phyloP scores from a whole-genome alignment of 2,329 filamentous ascomycete genomes.

The Coniochaeta prunicola region DNA sequence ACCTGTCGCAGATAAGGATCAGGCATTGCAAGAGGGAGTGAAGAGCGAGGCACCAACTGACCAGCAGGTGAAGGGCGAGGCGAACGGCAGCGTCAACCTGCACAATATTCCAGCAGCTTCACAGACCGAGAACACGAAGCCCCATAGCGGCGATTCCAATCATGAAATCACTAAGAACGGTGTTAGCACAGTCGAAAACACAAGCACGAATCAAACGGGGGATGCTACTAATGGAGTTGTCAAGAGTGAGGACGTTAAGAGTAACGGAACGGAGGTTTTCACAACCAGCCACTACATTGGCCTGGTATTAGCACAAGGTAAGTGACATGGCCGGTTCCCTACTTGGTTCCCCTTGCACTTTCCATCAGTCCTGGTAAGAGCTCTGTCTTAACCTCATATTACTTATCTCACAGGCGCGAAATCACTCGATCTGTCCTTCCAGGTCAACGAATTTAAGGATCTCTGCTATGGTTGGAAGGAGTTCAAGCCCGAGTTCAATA shows the following conservation, averaged over 20 bases:
- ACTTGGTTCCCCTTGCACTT: not conserved
- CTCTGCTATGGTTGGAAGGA: slow-evolving; percentile 69
- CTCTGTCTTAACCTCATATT: slow-evolving; percentile 5
- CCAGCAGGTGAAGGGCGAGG: not conserved
- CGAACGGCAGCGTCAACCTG: not conserved
- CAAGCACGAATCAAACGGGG: slow-evolving; percentile 18
- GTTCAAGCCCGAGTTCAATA: slow-evolving; percentile 69
- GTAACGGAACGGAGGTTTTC: slow-evolving; percentile 50
- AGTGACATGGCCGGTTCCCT: slow-evolving; percentile 19
- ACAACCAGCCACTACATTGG: slow-evolving; percentile 95
- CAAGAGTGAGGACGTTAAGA: slow-evolving; percentile 6
- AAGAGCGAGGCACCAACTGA: not conserved
- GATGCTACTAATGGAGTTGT: slow-evolving; percentile 12
- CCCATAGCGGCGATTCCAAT: slow-evolving; percentile 6
- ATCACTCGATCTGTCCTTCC: slow-evolving; percentile 69
- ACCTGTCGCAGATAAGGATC: not conserved
- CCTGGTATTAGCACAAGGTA: slow-evolving; percentile 70
- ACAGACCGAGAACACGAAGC: slow-evolving; percentile 8
- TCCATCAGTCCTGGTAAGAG: not conserved
- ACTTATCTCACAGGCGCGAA: slow-evolving; percentile 46
- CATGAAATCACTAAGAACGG: not conserved
- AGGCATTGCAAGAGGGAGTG: not conserved
- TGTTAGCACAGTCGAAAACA: not conserved
- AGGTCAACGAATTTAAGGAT: slow-evolving; percentile 82
- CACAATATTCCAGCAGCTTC: not conserved